Base-by-base conservation (phyloP, 306 rosid genomes). In the Cucurbita argyrosperma region DNA sequence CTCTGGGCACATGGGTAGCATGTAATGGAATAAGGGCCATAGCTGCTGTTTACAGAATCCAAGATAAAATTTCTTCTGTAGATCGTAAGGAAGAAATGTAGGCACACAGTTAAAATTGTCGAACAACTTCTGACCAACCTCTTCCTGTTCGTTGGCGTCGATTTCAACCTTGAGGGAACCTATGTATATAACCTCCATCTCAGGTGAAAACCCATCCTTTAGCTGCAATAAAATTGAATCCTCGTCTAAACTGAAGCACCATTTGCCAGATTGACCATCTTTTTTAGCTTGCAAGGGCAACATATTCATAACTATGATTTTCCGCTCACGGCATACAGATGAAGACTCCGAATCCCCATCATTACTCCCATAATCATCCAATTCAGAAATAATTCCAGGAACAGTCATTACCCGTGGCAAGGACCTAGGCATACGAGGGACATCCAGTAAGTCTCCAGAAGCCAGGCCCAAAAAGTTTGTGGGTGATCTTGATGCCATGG, bases 1-100 rank as follows among this genome's bases (percentile, higher is more conserved):
- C 26, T 75, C 78, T 55, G 78, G 72, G 66, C 78, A 75, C 78
- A 75, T 75, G 40, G 78, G 78, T 75, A 75, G 51, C 78, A 75
- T 75, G 63, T 75, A 75, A 63, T 75, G 78, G 72, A 75, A 75
- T 75, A 75, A 62, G n/a, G 78, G 78, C 78, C 78, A 75, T 21
- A 75, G 21, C 52, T 47, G 78, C 61, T 75, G 78, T 50, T 75
- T 75, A 57, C 78, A 75, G 51, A 75, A 75, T 42, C 78, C 72
- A 63, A 75, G 62, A 75, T 75, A 75, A 43, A 75, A 75, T 55
- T 63, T 75, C 40, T 51, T 75, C 50, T 75, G 78, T 45, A 75
- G 78, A 23, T 75, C 78, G n/a, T 19, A 11, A 49, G 78, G 78
- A 35, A 75, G 78, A 75, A 75, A 75, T 35, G 78, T 75, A 47